These are phyloP conservation scores for Klebsormidium nitens DNA, from an alignment of 139 green algal genomes.

Conservation along the genomic window DNA sequence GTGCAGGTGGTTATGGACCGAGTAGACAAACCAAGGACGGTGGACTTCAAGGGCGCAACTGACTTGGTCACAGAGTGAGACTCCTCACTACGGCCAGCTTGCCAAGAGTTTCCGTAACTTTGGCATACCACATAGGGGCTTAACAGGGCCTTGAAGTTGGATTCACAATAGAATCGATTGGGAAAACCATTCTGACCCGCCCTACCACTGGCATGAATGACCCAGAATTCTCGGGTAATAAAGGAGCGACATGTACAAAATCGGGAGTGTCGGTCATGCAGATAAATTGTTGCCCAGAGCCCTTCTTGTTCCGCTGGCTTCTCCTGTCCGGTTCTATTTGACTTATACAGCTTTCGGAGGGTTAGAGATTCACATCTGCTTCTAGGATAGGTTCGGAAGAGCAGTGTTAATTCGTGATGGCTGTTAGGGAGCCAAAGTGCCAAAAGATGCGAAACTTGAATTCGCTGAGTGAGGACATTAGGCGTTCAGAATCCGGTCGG, in stretches of 20 bases:
- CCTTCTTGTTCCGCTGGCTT: too few species aligned
- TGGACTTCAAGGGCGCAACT: conserved; percentile 35
- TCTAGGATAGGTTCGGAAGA: too few species aligned
- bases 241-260: neutral
- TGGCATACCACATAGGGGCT: conserved; percentile 1
- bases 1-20: conserved; percentile 30
- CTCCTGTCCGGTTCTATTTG: too few species aligned
- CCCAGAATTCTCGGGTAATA: neutral
- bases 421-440: too few species aligned
- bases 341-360: too few species aligned
- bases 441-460: too few species aligned
- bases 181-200: neutral
- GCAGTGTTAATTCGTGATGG: too few species aligned
- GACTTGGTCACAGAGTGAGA: conserved; percentile 41
- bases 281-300: too few species aligned
- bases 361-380: too few species aligned
- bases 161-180: neutral
- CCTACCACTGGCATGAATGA: neutral
- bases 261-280: too few species aligned
- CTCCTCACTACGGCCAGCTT: neutral
- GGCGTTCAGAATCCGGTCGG: too few species aligned
- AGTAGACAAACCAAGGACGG: conserved; percentile 31
- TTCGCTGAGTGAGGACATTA: too few species aligned
- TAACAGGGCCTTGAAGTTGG: neutral
- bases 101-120: neutral